Evolutionary conservation across 2,329 filamentous ascomycete genomes (phyloP), one percentile per base, ranked within the genome.

Genomic region (Leptodontidium sp.): DNA sequence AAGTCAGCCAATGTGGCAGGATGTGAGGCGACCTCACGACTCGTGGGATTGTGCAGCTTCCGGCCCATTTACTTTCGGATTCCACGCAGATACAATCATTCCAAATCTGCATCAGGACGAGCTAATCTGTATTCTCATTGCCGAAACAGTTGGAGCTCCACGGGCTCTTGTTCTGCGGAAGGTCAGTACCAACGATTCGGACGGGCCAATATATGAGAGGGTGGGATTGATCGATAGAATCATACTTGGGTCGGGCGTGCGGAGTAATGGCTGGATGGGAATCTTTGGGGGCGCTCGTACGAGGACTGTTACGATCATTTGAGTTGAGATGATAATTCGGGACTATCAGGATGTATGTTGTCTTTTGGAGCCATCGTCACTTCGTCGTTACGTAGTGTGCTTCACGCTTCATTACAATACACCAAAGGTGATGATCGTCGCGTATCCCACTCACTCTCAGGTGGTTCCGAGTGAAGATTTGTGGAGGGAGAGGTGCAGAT

Each of bases 151-250:
- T 32, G 45, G 40, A 24, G 61, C 61, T 29, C 43, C 45, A n/a
- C 61, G 61, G 9, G 40, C 61, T 40, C 49, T 64, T n/a, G 47
- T 64, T 1, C n/a, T 40, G 17, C 32, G 47, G 7, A 52, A 55
- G 32, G 21, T 40, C 12, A 15, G 6, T 12, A 9, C 12, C 8
- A 24, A 6, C 9, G 9, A 29, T 17, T 15, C 24, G 4, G 29
- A 64, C 15, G 24, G 32, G 3, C 17, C 29, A 11, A 40, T 32
- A 47, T 53, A 64, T 40, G 26, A 64, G 24, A 15, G 47, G 15
- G 61, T 64, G 26, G 61, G 61, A 1, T 53, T 52, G 45, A 64
- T 64, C 8, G 61, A 64, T 43, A 26, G 24, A 43, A 40, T 64
- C 11, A 64, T 64, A n/a, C 49, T 64, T 15, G 29, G 45, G 4